phyloP scores from a whole-genome alignment of 1,284 basidiomycete species.

The Kwoniella shivajii region DNA sequence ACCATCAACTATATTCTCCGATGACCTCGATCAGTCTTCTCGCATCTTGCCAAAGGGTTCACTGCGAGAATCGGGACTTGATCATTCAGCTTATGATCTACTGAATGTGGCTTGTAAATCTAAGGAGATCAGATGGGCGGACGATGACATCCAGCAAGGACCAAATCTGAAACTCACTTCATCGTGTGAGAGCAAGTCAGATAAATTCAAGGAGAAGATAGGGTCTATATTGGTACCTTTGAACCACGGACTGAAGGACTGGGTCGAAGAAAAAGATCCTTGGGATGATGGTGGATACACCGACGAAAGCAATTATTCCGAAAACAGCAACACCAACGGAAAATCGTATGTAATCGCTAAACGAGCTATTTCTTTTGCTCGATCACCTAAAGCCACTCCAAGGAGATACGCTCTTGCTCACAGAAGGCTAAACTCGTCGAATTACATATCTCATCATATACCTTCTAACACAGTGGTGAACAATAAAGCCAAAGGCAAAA shows the following conservation, averaged over 20 bases:
- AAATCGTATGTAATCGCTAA: not conserved
- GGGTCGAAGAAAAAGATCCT: conserved; percentile 1
- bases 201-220: not conserved
- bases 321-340: not conserved
- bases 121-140: conserved; percentile 26
- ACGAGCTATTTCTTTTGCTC: not conserved
- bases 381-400: not conserved
- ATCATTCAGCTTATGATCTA: conserved; percentile 9
- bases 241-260: not conserved
- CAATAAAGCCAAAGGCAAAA: not conserved
- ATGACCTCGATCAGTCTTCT: not conserved
- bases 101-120: conserved; percentile 13
- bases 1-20: conserved; percentile 19
- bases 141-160: not conserved
- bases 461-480: no score
- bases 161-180: not conserved
- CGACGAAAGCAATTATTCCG: conserved; percentile 5
- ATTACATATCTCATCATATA: not conserved
- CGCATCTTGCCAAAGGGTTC: conserved; percentile 9
- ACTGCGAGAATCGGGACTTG: conserved; percentile 7
- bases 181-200: not conserved
- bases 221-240: not conserved
- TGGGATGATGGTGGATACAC: conserved; percentile 12
- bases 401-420: conserved; percentile 22
- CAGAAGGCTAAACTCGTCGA: conserved; percentile 14